Evolutionary conservation across 306 rosid genomes (phyloP).

Genomic region (Cicer arietinum): DNA sequence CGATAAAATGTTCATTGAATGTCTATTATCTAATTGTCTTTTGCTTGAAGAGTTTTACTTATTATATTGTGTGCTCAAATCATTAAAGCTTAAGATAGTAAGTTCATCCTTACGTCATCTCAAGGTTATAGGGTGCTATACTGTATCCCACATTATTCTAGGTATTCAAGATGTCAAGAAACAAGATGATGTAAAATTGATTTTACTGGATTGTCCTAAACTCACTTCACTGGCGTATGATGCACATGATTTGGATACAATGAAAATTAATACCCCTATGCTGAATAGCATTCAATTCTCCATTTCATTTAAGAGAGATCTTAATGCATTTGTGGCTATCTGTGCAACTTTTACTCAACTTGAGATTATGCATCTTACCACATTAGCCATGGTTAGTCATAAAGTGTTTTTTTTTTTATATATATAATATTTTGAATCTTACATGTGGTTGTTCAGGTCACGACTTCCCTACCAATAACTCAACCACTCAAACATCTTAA

Average conservation of each 20-base stretch:
- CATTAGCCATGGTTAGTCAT: neutral
- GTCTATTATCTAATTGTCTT: neutral
- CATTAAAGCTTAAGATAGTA: neutral
- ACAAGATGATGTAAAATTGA: neutral
- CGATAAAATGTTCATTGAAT: neutral
- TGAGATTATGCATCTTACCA: neutral
- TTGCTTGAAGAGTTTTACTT: neutral
- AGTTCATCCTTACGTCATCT: slow-evolving; percentile 26
- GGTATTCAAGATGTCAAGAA: too few relatives aligned
- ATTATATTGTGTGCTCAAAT: neutral
- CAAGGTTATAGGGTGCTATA: fast-evolving
- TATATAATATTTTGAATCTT: neutral
- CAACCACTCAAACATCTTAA: slow-evolving; percentile 8
- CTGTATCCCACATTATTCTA: too few relatives aligned
- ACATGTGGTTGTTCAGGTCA: neutral
- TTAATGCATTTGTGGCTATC: neutral
- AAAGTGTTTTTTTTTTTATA: neutral
- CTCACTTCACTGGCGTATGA: neutral
- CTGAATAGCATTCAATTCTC: neutral
- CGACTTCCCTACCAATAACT: neutral
- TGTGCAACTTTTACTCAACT: slow-evolving; percentile 6
- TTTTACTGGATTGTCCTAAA: neutral
- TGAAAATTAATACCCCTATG: neutral
- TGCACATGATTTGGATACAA: fast-evolving
- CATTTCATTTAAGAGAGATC: neutral